These are phyloP conservation scores for Acacia concinna DNA, from an alignment of 331 rosid genomes.

Conservation along the genomic window DNA sequence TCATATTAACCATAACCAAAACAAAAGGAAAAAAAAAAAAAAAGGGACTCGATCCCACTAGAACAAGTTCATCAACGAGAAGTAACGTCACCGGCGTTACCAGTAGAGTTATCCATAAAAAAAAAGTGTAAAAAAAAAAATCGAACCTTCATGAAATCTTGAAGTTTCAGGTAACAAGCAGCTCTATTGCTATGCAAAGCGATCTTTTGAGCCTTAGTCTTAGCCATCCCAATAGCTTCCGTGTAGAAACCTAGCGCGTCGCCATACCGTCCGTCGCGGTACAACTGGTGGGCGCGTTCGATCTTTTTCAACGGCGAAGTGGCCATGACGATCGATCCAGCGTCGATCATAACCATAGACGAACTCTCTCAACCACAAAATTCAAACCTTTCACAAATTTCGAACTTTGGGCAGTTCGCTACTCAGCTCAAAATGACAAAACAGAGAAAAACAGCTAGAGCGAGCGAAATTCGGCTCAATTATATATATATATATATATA, in stretches of 20 bases:
- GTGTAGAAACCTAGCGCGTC: constrained; percentile 65
- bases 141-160: constrained; percentile 2
- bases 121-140: not conserved
- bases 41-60: not conserved
- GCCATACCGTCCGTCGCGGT: constrained; percentile 71
- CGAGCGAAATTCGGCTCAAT: not conserved
- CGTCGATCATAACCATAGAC: constrained; percentile 16
- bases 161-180: constrained; percentile 2
- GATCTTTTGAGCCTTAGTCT: not conserved
- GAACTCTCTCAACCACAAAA: not conserved
- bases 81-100: not conserved
- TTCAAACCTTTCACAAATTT: not conserved
- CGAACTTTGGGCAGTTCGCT: not conserved
- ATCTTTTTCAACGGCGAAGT: constrained; percentile 66
- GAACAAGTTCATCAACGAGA: not conserved
- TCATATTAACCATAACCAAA: not conserved
- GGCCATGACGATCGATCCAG: constrained; percentile 34
- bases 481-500: not conserved
- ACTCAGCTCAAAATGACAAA: not conserved
- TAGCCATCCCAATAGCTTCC: constrained; percentile 11
- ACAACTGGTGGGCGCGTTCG: constrained; percentile 84
- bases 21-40: too few species aligned
- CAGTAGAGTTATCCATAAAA: not conserved
- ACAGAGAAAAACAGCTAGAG: not conserved
- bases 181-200: constrained; percentile 6